phyloP scores from a whole-genome alignment of 2,329 filamentous ascomycete genomes.

The Trichophyton schoenleinii region DNA sequence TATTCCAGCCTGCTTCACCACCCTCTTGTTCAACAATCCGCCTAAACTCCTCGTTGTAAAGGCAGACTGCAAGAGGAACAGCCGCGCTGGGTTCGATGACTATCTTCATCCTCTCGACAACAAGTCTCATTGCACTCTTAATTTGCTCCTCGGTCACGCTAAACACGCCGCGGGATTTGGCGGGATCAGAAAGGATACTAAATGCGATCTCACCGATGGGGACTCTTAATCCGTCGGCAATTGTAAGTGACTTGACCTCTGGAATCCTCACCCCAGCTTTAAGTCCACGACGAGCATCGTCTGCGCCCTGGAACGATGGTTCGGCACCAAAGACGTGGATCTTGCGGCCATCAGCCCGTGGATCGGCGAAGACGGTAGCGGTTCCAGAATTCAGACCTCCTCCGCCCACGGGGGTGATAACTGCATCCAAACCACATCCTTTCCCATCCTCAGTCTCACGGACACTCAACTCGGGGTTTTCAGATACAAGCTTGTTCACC shows the following conservation, averaged over 20 bases:
- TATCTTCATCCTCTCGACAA: constrained; percentile 79
- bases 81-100: constrained; percentile 80
- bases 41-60: constrained; percentile 79
- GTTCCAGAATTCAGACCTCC: constrained; percentile 79
- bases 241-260: constrained; percentile 60
- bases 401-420: constrained; percentile 75
- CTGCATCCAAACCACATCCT: constrained; percentile 43
- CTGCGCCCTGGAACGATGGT: constrained; percentile 67
- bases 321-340: constrained; percentile 77
- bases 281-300: constrained; percentile 66
- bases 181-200: constrained; percentile 57
- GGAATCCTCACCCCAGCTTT: constrained; percentile 51
- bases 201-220: constrained; percentile 67
- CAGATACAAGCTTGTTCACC: constrained; percentile 42
- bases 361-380: constrained; percentile 52
- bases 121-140: constrained; percentile 57
- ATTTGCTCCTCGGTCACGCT: constrained; percentile 75
- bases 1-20: constrained; percentile 61
- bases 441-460: constrained; percentile 13
- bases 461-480: constrained; percentile 18
- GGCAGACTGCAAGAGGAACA: constrained; percentile 67
- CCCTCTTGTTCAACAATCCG: constrained; percentile 50
- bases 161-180: constrained; percentile 59
- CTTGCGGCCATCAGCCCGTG: constrained; percentile 45
- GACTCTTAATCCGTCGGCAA: constrained; percentile 80